phyloP scores from a whole-genome alignment of 257 asterid genomes.

The Petunia secreta region DNA sequence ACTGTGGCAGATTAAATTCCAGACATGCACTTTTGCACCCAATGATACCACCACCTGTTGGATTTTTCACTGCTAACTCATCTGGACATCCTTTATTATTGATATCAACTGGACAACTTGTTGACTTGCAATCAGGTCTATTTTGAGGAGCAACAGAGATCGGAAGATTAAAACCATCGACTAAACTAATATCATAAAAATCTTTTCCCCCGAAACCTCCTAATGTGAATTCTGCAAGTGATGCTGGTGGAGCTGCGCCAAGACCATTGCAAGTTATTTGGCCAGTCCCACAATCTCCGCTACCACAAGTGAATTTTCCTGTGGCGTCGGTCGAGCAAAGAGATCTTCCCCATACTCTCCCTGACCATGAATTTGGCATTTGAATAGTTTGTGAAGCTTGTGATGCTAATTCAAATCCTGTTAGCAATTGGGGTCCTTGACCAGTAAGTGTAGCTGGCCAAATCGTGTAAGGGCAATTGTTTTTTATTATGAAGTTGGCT shows the following conservation, averaged over 20 bases:
- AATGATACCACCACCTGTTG: constrained; percentile 28
- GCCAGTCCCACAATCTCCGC: constrained; percentile 53
- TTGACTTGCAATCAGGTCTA: constrained; percentile 23
- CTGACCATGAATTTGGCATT: constrained; percentile 49
- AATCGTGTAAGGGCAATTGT: constrained; percentile 47
- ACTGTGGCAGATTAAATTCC: constrained; percentile 43
- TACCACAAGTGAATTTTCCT: constrained; percentile 41
- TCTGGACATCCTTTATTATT: constrained; percentile 42
- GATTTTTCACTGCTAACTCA: constrained; percentile 36
- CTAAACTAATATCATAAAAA: constrained; percentile 52
- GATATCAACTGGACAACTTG: constrained; percentile 43
- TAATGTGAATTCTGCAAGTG: constrained; percentile 47
- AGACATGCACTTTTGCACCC: constrained; percentile 62
- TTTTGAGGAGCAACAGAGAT: constrained; percentile 32
- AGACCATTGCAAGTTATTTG: constrained; percentile 41
- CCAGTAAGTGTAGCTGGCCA: constrained; percentile 63
- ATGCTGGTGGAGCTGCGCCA: constrained; percentile 44
- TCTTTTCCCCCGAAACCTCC: constrained; percentile 34
- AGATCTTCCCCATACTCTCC: constrained; percentile 54
- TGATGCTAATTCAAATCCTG: constrained; percentile 50
- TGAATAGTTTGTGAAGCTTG: constrained; percentile 31
- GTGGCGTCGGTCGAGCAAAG: constrained; percentile 36
- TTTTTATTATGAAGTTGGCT: constrained; percentile 42
- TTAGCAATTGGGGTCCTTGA: constrained; percentile 28
- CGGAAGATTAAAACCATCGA: constrained; percentile 58